Evolutionary conservation across 306 rosid species (phyloP).

Genomic region (Fragaria vesca): DNA sequence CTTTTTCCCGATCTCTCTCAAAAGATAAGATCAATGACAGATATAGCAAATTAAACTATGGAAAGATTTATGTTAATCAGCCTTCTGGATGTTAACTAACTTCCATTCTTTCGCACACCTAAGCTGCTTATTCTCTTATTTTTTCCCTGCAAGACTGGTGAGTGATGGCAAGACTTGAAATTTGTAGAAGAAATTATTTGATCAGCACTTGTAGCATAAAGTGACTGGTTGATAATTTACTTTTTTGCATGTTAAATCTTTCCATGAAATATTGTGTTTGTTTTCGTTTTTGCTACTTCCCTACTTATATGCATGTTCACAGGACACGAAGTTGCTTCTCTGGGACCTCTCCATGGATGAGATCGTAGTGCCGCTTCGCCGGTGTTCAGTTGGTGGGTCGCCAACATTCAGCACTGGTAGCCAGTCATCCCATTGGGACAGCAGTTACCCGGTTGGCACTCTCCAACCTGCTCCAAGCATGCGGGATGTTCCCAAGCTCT

Average conservation of each 20-base stretch:
- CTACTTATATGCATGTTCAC: background rate
- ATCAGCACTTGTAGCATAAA: background rate
- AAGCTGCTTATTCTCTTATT: conserved; percentile 6
- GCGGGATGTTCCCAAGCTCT: conserved; percentile 79
- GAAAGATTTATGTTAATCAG: background rate
- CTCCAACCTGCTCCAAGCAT: conserved; percentile 95
- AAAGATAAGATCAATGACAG: background rate
- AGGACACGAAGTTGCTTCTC: conserved; percentile 95
- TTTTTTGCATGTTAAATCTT: background rate
- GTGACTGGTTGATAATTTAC: background rate
- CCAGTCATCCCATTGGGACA: conserved; percentile 97
- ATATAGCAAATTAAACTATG: background rate
- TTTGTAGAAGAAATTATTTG: background rate
- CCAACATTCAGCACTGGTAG: conserved; percentile 90
- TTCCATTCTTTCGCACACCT: background rate
- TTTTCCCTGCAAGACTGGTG: background rate
- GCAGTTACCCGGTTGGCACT: conserved; percentile 59
- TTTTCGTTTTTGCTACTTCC: background rate
- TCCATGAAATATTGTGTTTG: background rate
- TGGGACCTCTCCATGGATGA: conserved; percentile 93
- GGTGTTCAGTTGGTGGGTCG: conserved; percentile 84
- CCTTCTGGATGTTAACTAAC: background rate
- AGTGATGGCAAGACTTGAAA: background rate
- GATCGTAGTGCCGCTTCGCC: conserved; percentile 83
- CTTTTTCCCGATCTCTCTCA: background rate